These are phyloP conservation scores for Magnaporthiopsis rhizophila DNA, from an alignment of 2,329 filamentous ascomycete genomes.

Conservation along the genomic window DNA sequence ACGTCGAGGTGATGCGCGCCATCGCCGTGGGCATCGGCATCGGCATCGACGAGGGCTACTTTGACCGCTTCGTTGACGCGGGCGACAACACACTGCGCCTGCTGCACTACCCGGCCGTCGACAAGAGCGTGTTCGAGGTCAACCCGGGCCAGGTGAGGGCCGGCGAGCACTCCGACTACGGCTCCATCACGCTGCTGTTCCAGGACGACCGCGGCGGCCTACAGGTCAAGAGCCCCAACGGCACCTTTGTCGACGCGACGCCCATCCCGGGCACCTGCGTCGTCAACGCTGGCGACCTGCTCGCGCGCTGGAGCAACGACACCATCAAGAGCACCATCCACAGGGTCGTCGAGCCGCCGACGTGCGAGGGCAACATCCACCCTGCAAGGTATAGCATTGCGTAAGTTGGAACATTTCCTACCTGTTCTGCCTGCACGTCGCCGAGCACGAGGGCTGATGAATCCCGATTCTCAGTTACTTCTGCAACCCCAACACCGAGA, in stretches of 20 bases:
- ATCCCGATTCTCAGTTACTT: slow-evolving; percentile 53
- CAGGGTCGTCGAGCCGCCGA: slow-evolving; percentile 78
- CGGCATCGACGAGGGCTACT: slow-evolving; percentile 60
- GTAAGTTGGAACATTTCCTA: slow-evolving; percentile 32
- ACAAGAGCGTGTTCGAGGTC: slow-evolving; percentile 54
- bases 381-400: slow-evolving; percentile 81
- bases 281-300: slow-evolving; percentile 79
- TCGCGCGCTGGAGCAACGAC: slow-evolving; percentile 86
- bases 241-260: slow-evolving; percentile 72
- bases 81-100: slow-evolving; percentile 66
- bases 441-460: neutral
- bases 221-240: slow-evolving; percentile 60
- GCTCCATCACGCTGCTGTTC: slow-evolving; percentile 54
- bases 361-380: slow-evolving; percentile 44
- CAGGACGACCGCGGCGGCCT: slow-evolving; percentile 49
- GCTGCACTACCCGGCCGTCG: slow-evolving; percentile 68
- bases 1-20: slow-evolving; percentile 73
- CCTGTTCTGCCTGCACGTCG: neutral
- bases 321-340: slow-evolving; percentile 86
- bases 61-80: slow-evolving; percentile 64
- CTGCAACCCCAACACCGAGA: slow-evolving; percentile 76
- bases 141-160: slow-evolving; percentile 66
- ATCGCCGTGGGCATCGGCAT: slow-evolving; percentile 77
- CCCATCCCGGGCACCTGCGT: slow-evolving; percentile 78
- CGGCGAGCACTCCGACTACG: slow-evolving; percentile 67